phyloP scores from a whole-genome alignment of 306 rosid species.

The Arachis stenosperma region DNA sequence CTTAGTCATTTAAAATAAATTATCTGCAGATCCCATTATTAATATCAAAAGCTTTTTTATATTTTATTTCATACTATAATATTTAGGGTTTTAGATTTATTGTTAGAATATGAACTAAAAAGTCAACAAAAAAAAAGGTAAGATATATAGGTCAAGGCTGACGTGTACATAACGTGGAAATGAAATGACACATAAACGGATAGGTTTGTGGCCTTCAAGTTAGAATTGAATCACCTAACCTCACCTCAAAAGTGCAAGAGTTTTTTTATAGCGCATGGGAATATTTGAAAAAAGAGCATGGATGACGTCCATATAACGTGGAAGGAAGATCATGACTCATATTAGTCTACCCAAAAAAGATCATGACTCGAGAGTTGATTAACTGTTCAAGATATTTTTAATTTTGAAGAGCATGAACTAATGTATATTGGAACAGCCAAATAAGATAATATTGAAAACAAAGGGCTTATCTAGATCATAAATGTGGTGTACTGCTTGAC shows the following conservation, averaged over 20 bases:
- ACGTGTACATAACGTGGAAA: neutral
- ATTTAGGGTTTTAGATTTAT: too few relatives aligned
- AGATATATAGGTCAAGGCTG: neutral
- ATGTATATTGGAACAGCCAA: neutral
- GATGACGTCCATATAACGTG: neutral
- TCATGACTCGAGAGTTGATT: neutral
- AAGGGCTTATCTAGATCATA: neutral
- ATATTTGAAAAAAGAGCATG: neutral
- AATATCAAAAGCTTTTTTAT: too few relatives aligned
- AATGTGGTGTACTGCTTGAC: neutral
- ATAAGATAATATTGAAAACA: neutral
- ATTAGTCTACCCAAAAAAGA: too few relatives aligned
- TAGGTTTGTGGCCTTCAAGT: too few relatives aligned
- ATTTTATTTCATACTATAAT: too few relatives aligned
- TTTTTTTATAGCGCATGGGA: neutral
- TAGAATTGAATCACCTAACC: too few relatives aligned
- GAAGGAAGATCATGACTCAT: neutral
- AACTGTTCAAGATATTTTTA: neutral
- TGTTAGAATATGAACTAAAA: too few relatives aligned
- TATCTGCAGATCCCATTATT: too few relatives aligned
- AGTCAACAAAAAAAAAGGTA: too few relatives aligned
- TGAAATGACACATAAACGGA: too few relatives aligned
- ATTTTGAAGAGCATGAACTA: neutral
- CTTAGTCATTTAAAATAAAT: too few relatives aligned
- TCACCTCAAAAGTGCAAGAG: too few relatives aligned